These are phyloP conservation scores for Colletotrichum australisinense DNA, from an alignment of 2,329 filamentous ascomycete genomes.

Conservation along the genomic window DNA sequence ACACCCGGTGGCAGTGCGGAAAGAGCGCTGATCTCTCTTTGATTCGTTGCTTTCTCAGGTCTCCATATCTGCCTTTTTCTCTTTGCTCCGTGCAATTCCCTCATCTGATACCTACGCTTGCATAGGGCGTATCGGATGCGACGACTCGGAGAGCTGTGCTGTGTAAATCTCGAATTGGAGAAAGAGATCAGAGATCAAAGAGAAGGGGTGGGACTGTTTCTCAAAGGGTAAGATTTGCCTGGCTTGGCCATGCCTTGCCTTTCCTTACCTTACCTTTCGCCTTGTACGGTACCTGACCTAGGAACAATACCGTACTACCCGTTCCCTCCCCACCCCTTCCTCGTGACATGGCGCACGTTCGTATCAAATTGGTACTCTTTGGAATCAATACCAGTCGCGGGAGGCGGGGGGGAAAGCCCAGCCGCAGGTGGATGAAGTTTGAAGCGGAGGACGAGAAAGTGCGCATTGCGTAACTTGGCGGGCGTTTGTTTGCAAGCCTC, in stretches of 20 bases:
- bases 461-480: not conserved
- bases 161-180: not conserved
- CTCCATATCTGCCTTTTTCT: too few relatives aligned
- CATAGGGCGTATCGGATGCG: slow-evolving; percentile 14
- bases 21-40: slow-evolving; percentile 1
- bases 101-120: slow-evolving; percentile 1
- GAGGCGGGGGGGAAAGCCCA: not conserved
- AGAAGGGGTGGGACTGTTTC: not conserved
- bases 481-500: not conserved
- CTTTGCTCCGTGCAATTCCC: slow-evolving; percentile 3
- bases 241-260: too few relatives aligned
- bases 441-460: not conserved
- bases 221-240: slow-evolving; percentile 7
- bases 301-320: too few relatives aligned
- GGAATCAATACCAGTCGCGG: slow-evolving; percentile 4
- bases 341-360: not conserved
- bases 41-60: not conserved
- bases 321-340: not conserved
- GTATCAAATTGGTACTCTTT: slow-evolving; percentile 2
- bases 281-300: not conserved
- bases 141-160: not conserved
- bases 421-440: not conserved
- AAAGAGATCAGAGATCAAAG: not conserved
- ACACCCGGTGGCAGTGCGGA: slow-evolving; percentile 19
- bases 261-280: not conserved